Base-by-base conservation (phyloP, 768 basidiomycete genomes). In the Kwoniella heveanensis region DNA sequence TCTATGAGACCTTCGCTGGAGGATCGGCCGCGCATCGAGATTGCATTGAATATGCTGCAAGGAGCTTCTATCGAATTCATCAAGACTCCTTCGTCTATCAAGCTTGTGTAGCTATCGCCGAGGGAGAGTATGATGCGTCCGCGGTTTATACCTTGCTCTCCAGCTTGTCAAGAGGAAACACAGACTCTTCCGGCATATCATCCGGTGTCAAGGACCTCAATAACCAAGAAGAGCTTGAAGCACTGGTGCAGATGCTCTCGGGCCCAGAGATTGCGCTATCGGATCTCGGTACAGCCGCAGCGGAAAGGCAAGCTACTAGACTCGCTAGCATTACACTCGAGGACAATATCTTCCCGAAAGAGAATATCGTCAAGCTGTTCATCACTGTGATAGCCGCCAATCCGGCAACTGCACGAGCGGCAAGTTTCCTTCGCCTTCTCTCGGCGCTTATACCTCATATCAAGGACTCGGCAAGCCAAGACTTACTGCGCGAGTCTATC, bases 371-470 rank as follows among this genome's bases (percentile, higher is more conserved):
- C 55, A 59, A 56, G 47, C 65, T 76, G 19, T 70, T 76, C 52
- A 47, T 73, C 30, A 76, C 74, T 48, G 67, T 72, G 52, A 76
- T 76, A n/a, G 74, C 74, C 12, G 66, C 72, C n/a, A 72, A 68
- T 61, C 74, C 74, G 12, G 57, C 70, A 19, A 64, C 65, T 17
- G 13, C 19, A 9, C 57, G 68, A 22, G 64, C 67, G 2, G 25
- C 56, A 27, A 58, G 58, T 22, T 70, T 76, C 54, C 54, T 72
- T 8, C 55, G 54, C 17, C 62, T 73, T 1, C 62, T 76, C 19
- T 58, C 60, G 3, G 66, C 54, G 19, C 60, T 76, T 15, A 58
- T 69, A 4, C 72, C 72, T 1, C 57, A 59, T 39, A 62, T 73
- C 54, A 57, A 57, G 21, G 70, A 70, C 30, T 26, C 54, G 7